Percentiles rank a stretch among this genome's conserved stretches.
phyloP scores from a whole-genome alignment of 257 asterid genomes.

The Solanum gandarillasii region DNA sequence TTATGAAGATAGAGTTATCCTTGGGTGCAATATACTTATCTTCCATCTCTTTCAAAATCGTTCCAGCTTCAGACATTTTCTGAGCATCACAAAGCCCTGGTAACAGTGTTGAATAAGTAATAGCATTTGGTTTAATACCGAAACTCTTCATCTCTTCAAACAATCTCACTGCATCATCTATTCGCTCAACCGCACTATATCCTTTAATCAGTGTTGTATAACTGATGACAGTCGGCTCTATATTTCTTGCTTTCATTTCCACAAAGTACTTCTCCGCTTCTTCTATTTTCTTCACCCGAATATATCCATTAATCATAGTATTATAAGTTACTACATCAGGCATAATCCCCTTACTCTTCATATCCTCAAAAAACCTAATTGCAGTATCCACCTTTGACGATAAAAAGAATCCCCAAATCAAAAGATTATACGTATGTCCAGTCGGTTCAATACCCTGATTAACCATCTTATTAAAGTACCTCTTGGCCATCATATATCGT shows the following conservation, averaged over 20 bases:
- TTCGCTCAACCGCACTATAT: conserved; percentile 43
- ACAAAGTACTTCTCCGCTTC: conserved; percentile 76
- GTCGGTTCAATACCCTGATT: conserved; percentile 71
- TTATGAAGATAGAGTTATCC: conserved; percentile 54
- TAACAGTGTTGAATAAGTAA: conserved; percentile 66
- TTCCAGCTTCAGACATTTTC: conserved; percentile 64
- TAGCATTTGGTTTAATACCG: conserved; percentile 65
- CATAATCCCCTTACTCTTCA: conserved; percentile 55
- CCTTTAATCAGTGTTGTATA: conserved; percentile 84
- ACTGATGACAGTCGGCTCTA: conserved; percentile 63
- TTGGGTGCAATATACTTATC: conserved; percentile 47
- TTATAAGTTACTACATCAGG: conserved; percentile 77
- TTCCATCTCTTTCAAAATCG: conserved; percentile 68
- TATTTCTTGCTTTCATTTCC: conserved; percentile 78
- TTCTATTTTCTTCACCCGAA: conserved; percentile 53
- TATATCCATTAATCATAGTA: conserved; percentile 68
- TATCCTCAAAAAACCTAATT: conserved; percentile 69
- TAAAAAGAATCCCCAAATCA: conserved; percentile 88
- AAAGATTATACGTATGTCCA: conserved; percentile 53
- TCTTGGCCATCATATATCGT: conserved; percentile 76
- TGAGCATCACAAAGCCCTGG: conserved; percentile 78
- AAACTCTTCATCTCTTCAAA: conserved; percentile 71
- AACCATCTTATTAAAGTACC: conserved; percentile 81
- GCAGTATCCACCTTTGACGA: conserved; percentile 57
- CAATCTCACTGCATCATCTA: conserved; percentile 75